Evolutionary conservation across 164 flowering plant genomes (phyloP).

Genomic region (Annona squamosa): DNA sequence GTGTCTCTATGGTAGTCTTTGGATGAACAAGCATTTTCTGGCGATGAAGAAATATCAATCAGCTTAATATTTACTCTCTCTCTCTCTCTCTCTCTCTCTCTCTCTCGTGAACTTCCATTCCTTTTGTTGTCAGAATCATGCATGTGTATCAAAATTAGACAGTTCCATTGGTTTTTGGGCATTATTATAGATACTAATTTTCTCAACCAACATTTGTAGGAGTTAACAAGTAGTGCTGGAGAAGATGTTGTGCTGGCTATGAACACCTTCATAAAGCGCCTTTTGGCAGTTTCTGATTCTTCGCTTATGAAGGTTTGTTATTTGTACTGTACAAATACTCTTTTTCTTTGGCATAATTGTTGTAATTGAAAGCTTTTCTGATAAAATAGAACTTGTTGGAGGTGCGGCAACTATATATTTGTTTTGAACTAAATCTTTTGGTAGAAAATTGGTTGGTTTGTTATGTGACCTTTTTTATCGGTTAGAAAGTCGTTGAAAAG

Average conservation of each 20-base stretch:
- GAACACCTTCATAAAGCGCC: constrained; percentile 91
- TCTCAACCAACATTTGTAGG: constrained; percentile 36
- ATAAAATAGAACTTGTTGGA: background rate
- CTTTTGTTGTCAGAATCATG: background rate
- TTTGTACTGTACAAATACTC: background rate
- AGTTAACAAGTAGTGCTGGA: constrained; percentile 86
- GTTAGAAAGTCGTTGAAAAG: too few species aligned
- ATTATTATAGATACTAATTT: background rate
- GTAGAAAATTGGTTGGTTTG: too few species aligned
- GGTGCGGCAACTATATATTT: background rate
- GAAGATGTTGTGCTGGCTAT: constrained; percentile 92
- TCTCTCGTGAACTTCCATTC: background rate
- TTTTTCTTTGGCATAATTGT: background rate
- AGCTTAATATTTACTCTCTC: background rate
- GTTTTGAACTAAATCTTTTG: background rate
- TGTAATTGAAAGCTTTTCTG: background rate
- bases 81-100: background rate
- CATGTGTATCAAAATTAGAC: background rate
- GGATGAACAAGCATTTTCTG: background rate
- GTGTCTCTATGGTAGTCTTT: too few species aligned
- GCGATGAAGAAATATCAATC: background rate
- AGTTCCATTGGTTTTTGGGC: background rate
- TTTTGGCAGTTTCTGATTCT: constrained; percentile 80
- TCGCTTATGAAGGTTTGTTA: constrained; percentile 72
- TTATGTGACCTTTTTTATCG: too few species aligned